A percentile compares a stretch with the other conserved stretches of the same genome.
phyloP scores from a whole-genome alignment of 1,139 yeast species.

The Blastobotrys aristatus region DNA sequence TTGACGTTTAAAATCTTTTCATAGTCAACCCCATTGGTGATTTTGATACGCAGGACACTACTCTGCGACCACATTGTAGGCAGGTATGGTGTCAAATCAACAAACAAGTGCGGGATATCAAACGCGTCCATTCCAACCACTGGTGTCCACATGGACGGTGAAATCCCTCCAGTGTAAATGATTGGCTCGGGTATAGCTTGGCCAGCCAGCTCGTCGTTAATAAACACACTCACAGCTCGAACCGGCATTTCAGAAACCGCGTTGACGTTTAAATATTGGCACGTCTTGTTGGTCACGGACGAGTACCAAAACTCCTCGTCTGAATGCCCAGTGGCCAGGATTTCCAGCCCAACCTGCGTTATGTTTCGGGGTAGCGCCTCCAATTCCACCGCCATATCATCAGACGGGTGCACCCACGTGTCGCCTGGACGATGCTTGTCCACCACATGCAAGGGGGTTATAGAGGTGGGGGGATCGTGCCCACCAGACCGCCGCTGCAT shows the following conservation, averaged over 20 bases:
- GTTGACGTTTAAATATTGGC: slow-evolving; percentile 32
- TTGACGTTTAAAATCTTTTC: slow-evolving; percentile 44
- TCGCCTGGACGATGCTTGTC: neutral
- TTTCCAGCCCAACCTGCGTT: slow-evolving; percentile 51
- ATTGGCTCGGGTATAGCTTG: slow-evolving; percentile 40
- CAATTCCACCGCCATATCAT: slow-evolving; percentile 31
- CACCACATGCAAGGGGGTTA: neutral
- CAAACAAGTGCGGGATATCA: slow-evolving; percentile 59
- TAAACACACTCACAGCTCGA: slow-evolving; percentile 34
- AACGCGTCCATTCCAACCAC: slow-evolving; percentile 68
- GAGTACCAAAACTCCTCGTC: slow-evolving; percentile 84
- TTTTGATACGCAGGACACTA: slow-evolving; percentile 35
- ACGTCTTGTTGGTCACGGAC: slow-evolving; percentile 50
- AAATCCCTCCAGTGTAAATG: slow-evolving; percentile 70
- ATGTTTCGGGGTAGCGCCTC: slow-evolving; percentile 47
- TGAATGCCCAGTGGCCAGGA: slow-evolving; percentile 70
- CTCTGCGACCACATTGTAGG: slow-evolving; percentile 54
- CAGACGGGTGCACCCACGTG: slow-evolving; percentile 24
- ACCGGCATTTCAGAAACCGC: slow-evolving; percentile 26
- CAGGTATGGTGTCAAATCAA: slow-evolving; percentile 63
- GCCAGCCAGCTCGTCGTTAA: slow-evolving; percentile 35
- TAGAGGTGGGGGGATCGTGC: neutral
- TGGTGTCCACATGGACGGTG: slow-evolving; percentile 76
- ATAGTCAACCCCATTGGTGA: slow-evolving; percentile 8
- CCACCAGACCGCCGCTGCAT: neutral